Percentiles rank a stretch among this genome's conserved stretches.
phyloP scores from a whole-genome alignment of 2,329 filamentous ascomycete genomes.

The Ramichloridium luteum region DNA sequence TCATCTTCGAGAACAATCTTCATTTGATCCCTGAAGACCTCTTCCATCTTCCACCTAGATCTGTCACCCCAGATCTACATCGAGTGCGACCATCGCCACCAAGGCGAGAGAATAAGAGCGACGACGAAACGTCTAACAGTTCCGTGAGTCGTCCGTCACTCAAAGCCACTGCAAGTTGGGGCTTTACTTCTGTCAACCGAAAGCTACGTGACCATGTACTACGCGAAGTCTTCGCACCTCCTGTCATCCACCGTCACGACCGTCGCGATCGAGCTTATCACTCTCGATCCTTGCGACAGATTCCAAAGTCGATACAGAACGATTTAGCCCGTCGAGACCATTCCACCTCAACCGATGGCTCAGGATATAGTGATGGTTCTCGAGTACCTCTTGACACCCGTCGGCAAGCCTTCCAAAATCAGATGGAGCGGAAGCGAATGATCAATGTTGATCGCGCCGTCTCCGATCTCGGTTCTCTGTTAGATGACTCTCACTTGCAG shows the following conservation, averaged over 20 bases:
- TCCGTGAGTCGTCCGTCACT: conserved; percentile 27
- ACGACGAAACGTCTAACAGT: conserved; percentile 11
- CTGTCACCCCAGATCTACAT: conserved; percentile 22
- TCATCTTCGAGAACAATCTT: conserved; percentile 85
- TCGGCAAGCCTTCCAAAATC: conserved; percentile 31
- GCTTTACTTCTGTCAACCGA: conserved; percentile 82
- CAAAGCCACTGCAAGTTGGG: conserved; percentile 54
- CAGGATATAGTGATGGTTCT: background rate
- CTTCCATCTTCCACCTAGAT: conserved; percentile 44
- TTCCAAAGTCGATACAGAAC: conserved; percentile 19
- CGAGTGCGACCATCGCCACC: conserved; percentile 16
- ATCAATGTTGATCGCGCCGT: conserved; percentile 12
- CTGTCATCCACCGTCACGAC: conserved; percentile 69
- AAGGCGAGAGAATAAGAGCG: conserved; percentile 9
- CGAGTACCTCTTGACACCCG: conserved; percentile 12
- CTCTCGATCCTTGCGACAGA: conserved; percentile 41
- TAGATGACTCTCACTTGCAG: conserved; percentile 5
- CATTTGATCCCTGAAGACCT: conserved; percentile 84
- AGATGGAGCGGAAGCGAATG: conserved; percentile 23
- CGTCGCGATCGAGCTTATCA: conserved; percentile 56
- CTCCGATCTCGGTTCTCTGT: conserved; percentile 15
- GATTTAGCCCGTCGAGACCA: conserved; percentile 18
- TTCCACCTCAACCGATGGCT: conserved; percentile 13
- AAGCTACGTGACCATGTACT: conserved; percentile 81
- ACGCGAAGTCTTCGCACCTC: conserved; percentile 73